phyloP scores from a whole-genome alignment of 371 early-diverging fungal species.

The Mucor plumbeus region DNA sequence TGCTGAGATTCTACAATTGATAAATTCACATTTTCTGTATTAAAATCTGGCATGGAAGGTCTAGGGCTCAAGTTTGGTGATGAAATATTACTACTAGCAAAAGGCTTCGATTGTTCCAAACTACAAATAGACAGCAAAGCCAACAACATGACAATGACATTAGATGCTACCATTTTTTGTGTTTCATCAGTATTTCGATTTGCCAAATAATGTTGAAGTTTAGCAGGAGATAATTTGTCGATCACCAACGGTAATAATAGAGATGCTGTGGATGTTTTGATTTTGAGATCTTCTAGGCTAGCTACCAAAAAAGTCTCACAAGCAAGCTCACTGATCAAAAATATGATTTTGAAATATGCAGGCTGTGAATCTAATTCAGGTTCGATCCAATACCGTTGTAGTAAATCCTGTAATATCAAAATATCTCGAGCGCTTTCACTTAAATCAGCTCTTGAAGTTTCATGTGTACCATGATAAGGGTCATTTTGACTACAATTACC shows the following conservation, averaged over 20 bases:
- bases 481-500: slow-evolving; percentile 21
- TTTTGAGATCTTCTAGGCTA: slow-evolving; percentile 26
- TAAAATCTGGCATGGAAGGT: slow-evolving; percentile 23
- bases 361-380: slow-evolving; percentile 22
- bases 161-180: slow-evolving; percentile 24
- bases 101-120: slow-evolving; percentile 7
- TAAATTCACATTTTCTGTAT: background rate
- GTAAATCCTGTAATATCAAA: slow-evolving; percentile 33
- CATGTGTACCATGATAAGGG: slow-evolving; percentile 7
- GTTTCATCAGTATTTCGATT: slow-evolving; percentile 16
- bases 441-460: background rate
- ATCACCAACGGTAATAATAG: slow-evolving; percentile 28
- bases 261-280: slow-evolving; percentile 21
- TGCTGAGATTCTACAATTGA: slow-evolving; percentile 12
- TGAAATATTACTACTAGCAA: slow-evolving; percentile 5
- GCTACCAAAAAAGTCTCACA: slow-evolving; percentile 36
- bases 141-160: slow-evolving; percentile 34
- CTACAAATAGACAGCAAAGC: slow-evolving; percentile 29
- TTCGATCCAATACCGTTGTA: slow-evolving; percentile 46
- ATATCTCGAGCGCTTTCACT: slow-evolving; percentile 21
- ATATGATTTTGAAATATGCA: slow-evolving; percentile 33
- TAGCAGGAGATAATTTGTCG: slow-evolving; percentile 33
- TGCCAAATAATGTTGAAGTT: slow-evolving; percentile 17
- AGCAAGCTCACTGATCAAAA: slow-evolving; percentile 40
- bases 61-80: slow-evolving; percentile 36